phyloP scores from a whole-genome alignment of 2,329 filamentous ascomycete species.

The Fusarium piperis region DNA sequence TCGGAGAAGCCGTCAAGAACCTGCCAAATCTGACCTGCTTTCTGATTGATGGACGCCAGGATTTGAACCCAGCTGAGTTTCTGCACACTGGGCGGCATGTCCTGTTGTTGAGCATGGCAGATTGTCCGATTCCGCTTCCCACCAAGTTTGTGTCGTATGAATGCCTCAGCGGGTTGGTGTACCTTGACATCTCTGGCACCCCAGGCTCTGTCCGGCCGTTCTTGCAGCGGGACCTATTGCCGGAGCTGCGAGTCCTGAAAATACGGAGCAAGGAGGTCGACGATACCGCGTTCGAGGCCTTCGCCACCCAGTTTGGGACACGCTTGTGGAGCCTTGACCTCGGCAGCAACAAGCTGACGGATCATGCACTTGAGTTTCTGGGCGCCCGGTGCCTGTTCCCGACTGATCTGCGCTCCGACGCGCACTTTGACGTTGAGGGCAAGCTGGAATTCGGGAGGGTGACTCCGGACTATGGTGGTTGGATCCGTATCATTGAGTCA shows the following conservation, averaged over 20 bases:
- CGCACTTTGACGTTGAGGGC: slow-evolving; percentile 58
- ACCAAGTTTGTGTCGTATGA: slow-evolving; percentile 50
- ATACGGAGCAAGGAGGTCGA: slow-evolving; percentile 58
- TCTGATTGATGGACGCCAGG: slow-evolving; percentile 58
- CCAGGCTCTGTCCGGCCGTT: slow-evolving; percentile 55
- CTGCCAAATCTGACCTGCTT: slow-evolving; percentile 59
- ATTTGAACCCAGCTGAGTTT: slow-evolving; percentile 55
- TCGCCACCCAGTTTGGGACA: slow-evolving; percentile 45
- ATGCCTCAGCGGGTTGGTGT: slow-evolving; percentile 55
- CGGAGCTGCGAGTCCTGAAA: slow-evolving; percentile 63
- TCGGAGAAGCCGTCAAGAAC: slow-evolving; percentile 50
- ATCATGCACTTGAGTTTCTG: slow-evolving; percentile 50
- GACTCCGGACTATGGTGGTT: slow-evolving; percentile 51
- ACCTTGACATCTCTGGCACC: slow-evolving; percentile 63
- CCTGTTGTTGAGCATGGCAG: slow-evolving; percentile 56
- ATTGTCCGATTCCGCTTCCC: slow-evolving; percentile 53
- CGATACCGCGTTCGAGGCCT: slow-evolving; percentile 47
- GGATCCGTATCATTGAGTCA: slow-evolving; percentile 60
- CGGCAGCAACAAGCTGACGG: slow-evolving; percentile 61
- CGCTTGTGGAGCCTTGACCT: slow-evolving; percentile 69
- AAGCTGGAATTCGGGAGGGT: slow-evolving; percentile 47
- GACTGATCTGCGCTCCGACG: slow-evolving; percentile 47
- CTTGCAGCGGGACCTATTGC: slow-evolving; percentile 50
- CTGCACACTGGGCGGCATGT: slow-evolving; percentile 26
- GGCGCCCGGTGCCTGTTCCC: slow-evolving; percentile 46